Conservation (phyloP, 192 early-diverging fungal species). For the Podila minutissima region DNA sequence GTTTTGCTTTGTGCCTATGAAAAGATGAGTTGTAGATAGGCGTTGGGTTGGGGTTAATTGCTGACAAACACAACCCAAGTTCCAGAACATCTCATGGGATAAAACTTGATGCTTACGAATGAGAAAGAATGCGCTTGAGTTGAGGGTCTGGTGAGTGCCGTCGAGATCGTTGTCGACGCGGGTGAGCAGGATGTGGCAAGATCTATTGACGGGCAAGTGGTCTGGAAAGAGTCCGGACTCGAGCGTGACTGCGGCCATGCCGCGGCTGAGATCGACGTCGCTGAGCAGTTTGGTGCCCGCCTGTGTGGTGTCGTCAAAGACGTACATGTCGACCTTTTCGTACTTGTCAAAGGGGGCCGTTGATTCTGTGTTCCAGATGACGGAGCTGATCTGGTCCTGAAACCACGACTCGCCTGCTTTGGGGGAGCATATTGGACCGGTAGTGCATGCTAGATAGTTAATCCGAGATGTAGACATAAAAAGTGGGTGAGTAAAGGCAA, state of each 20-base stretch:
- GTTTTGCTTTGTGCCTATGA: conserved; percentile 22
- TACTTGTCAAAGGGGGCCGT: conserved; percentile 17
- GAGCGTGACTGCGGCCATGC: conserved; percentile 6
- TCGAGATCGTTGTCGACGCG: conserved; percentile 8
- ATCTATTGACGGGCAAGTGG: conserved; percentile 16
- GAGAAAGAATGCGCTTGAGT: conserved; percentile 34
- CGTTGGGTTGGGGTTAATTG: not conserved
- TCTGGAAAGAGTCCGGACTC: conserved; percentile 20
- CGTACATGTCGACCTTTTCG: conserved; percentile 32
- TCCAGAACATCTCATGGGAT: not conserved
- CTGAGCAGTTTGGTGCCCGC: conserved; percentile 4
- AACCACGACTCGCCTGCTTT: conserved; percentile 16
- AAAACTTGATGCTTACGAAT: conserved; percentile 18
- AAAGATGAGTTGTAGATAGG: not conserved
- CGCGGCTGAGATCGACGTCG: conserved; percentile 4
- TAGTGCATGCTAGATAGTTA: conserved; percentile 18
- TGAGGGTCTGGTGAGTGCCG: conserved; percentile 15
- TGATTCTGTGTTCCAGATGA: conserved; percentile 23
- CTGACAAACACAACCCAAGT: not conserved
- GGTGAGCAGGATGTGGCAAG: conserved; percentile 23
- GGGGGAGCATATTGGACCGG: conserved; percentile 23
- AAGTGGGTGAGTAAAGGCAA: not conserved
- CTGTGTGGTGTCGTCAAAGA: conserved; percentile 15
- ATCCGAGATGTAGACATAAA: not conserved
- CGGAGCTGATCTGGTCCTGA: conserved; percentile 11